Conservation (phyloP, 805 yeast species). For the Cyberlindnera xishuangbannaensis region DNA sequence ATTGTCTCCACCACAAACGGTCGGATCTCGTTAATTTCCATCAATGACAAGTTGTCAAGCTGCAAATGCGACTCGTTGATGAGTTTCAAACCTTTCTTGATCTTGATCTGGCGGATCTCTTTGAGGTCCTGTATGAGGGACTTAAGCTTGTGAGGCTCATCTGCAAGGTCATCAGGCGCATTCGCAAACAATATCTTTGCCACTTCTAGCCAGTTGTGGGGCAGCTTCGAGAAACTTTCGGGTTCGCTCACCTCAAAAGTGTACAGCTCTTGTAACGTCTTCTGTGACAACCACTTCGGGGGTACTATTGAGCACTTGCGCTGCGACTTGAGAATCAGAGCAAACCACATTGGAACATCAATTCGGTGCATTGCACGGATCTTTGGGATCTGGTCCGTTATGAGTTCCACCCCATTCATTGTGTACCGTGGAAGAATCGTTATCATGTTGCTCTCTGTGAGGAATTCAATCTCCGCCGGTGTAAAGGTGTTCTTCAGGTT, state of each 20-base stretch:
- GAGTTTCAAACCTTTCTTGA: constrained; percentile 70
- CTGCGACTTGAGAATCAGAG: constrained; percentile 75
- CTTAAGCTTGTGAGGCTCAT: constrained; percentile 65
- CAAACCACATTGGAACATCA: constrained; percentile 82
- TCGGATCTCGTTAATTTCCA: constrained; percentile 85
- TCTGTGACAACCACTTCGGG: constrained; percentile 74
- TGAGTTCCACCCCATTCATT: constrained; percentile 56
- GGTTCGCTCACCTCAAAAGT: constrained; percentile 60
- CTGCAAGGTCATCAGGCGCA: constrained; percentile 76
- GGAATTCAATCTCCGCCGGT: constrained; percentile 74
- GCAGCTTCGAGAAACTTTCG: constrained; percentile 61
- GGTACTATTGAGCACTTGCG: constrained; percentile 79
- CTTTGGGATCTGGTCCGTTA: constrained; percentile 55
- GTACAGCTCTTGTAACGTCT: constrained; percentile 47
- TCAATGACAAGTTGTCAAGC: constrained; percentile 70
- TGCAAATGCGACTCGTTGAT: constrained; percentile 80
- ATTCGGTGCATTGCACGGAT: constrained; percentile 63
- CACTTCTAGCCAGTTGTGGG: constrained; percentile 86
- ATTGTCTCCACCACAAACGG: constrained; percentile 78
- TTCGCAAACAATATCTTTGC: constrained; percentile 58
- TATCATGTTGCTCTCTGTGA: constrained; percentile 75
- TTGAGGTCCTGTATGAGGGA: constrained; percentile 74
- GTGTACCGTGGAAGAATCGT: constrained; percentile 75
- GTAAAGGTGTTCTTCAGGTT: constrained; percentile 50
- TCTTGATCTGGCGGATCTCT: constrained; percentile 76